phyloP scores from a whole-genome alignment of 129 eudicot species.

The Chrysanthemum seticuspe region DNA sequence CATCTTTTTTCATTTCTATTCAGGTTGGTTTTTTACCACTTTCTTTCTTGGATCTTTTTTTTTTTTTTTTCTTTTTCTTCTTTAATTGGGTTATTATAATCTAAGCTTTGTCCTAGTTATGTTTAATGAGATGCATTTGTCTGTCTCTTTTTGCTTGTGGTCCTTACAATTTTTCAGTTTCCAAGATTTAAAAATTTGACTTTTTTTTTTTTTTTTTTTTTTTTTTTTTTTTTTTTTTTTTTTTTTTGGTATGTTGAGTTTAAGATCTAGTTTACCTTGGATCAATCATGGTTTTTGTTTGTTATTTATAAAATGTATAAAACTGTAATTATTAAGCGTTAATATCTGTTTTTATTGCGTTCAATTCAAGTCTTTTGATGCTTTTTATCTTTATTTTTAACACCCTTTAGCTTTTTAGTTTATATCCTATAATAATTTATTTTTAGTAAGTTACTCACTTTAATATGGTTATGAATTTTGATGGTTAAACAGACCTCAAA shows the following conservation, averaged over 20 bases:
- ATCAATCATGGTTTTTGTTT: conserved; percentile 1
- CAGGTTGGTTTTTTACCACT: conserved; percentile 34
- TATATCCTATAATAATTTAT: neutral
- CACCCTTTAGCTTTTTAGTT: neutral
- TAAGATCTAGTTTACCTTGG: no score
- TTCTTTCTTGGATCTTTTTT: conserved; percentile 12
- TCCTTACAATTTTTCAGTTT: conserved; percentile 29
- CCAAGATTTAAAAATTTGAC: conserved; percentile 5
- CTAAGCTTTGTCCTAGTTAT: conserved; percentile 21
- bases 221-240: no score
- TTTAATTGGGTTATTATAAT: conserved; percentile 7
- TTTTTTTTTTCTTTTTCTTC: no score
- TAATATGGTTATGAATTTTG: conserved; percentile 6
- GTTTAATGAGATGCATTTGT: conserved; percentile 42
- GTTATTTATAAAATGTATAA: neutral
- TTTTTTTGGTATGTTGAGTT: no score
- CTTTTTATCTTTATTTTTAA: conserved; percentile 4
- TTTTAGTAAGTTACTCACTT: neutral
- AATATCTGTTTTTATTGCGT: conserved; percentile 10
- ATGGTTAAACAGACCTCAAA: neutral
- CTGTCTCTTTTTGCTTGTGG: conserved; percentile 22
- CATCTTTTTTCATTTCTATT: conserved; percentile 24
- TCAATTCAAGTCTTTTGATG: conserved; percentile 7
- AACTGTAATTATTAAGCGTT: neutral
- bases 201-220: no score